Evolutionary conservation across 1,284 basidiomycete genomes (phyloP).

Genomic region (Cutaneotrichosporon sp.): DNA sequence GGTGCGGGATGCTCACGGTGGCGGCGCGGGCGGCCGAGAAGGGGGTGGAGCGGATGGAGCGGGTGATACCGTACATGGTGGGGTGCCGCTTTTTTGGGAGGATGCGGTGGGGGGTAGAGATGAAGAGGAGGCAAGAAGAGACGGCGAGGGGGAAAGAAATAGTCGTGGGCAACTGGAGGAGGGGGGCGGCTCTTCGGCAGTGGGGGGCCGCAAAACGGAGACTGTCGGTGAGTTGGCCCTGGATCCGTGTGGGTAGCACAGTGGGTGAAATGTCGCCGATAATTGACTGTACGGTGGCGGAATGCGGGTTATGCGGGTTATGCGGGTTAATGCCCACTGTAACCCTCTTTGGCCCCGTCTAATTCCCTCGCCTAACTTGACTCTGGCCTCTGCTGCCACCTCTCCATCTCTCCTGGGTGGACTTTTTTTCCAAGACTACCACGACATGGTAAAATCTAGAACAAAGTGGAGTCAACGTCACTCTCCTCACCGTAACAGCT

Average conservation of each 20-base stretch:
- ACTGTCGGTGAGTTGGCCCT: background rate
- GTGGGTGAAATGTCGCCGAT: too few species aligned
- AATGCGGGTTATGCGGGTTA: background rate
- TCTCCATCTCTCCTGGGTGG: background rate
- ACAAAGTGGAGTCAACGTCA: background rate
- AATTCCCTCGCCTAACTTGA: background rate
- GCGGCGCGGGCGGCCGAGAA: conserved; percentile 29
- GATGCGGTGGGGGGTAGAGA: conserved; percentile 9
- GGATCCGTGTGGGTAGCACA: background rate
- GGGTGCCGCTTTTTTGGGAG: conserved; percentile 17
- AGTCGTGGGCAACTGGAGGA: background rate
- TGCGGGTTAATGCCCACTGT: background rate
- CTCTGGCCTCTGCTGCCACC: too few species aligned
- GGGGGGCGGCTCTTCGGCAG: too few species aligned
- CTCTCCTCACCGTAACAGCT: background rate
- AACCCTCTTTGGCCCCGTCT: background rate
- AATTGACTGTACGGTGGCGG: background rate
- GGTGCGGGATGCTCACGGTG: conserved; percentile 26
- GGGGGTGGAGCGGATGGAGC: conserved; percentile 35
- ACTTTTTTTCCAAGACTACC: background rate
- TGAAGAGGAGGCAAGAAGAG: conserved; percentile 4
- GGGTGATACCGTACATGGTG: conserved; percentile 46
- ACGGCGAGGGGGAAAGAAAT: background rate
- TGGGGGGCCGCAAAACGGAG: background rate
- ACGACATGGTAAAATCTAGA: conserved; percentile 1